Evolutionary conservation across 2,329 filamentous ascomycete genomes (phyloP), one percentile per base, ranked within the genome.

Genomic region (Pseudomassariella vexata): DNA sequence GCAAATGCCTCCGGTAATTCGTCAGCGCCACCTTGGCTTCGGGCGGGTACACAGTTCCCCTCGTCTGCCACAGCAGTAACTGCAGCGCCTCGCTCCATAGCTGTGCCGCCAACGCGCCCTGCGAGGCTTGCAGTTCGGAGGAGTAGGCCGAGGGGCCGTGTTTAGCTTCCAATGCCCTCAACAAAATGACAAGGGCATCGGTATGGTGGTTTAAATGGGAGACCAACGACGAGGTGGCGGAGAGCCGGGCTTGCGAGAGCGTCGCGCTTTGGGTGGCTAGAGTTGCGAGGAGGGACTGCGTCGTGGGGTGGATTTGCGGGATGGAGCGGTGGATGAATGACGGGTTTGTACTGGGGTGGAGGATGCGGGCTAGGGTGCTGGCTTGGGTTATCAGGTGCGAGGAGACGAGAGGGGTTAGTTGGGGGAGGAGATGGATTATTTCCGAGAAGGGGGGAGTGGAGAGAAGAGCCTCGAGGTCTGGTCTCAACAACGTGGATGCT

Each of bases 261-360:
- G 48, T 34, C 3, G 43, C 33, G 18, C 57, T 52, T 2, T 56
- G 44, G 3, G 45, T 38, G 3, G 47, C 35, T 5, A 66, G 46
- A 4, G 53, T 39, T 9, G 48, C 20, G n/a, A 45, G 49, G 2
- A 75, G 61, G 3, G 55, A 36, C 4, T 52, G 40, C 12, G 66
- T 52, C 16, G 62, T 53, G 2, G 53, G 40, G 0, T 68, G 56
- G 3, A 82, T 57, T 12, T 61, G 55, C 1, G 73, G 60, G 30
- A 80, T 68, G 16, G 62, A 53, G 14, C 76, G 73, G 56, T 79
- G 76, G n/a, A 79, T 57, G 46, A 64, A 74, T 14, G 71, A 72
- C 1, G 70, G 60, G 49, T 73, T 73, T 1, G 67, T 73, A 11
- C 56, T 56, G 1, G 70, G 69, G 40, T 66, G 61, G 3, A 62